Evolutionary conservation across 176 grass and related monocot genomes (phyloP).

Genomic region (Leersia perrieri): DNA sequence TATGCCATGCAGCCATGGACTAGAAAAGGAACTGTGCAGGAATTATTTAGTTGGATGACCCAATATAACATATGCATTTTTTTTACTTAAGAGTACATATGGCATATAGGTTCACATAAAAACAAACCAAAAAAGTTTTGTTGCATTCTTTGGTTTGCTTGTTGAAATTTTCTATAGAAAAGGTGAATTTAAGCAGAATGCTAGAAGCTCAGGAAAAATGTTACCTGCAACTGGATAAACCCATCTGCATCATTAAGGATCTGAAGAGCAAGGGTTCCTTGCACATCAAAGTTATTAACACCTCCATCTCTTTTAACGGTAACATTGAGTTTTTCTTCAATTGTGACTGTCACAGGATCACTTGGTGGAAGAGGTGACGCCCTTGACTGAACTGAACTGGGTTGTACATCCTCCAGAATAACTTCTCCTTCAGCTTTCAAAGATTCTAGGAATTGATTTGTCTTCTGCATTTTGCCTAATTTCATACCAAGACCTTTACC

Average conservation of each 20-base stretch:
- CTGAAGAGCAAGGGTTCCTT: slow-evolving; percentile 83
- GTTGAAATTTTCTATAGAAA: not conserved
- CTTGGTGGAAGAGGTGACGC: slow-evolving; percentile 43
- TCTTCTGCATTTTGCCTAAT: slow-evolving; percentile 71
- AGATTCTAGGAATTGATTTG: slow-evolving; percentile 85
- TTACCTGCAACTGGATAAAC: slow-evolving; percentile 83
- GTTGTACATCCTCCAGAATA: slow-evolving; percentile 79
- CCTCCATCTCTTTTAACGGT: slow-evolving; percentile 73
- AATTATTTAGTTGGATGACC: slow-evolving; percentile 3
- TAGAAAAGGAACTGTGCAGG: not conserved
- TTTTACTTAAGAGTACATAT: not conserved
- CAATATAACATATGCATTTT: not conserved
- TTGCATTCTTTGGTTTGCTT: not conserved
- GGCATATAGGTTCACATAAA: not conserved
- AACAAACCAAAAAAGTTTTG: not conserved
- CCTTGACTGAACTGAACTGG: slow-evolving; percentile 42
- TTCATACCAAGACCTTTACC: slow-evolving; percentile 89
- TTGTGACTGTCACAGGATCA: slow-evolving; percentile 76
- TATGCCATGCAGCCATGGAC: not conserved
- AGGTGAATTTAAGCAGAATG: not conserved
- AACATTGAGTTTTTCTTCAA: slow-evolving; percentile 81
- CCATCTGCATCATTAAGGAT: slow-evolving; percentile 78
- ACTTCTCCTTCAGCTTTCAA: slow-evolving; percentile 90
- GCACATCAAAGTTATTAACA: slow-evolving; percentile 75
- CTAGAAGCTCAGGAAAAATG: not conserved